Conservation (phyloP, 2,329 filamentous ascomycete genomes). For the Penicillium verrucosum region DNA sequence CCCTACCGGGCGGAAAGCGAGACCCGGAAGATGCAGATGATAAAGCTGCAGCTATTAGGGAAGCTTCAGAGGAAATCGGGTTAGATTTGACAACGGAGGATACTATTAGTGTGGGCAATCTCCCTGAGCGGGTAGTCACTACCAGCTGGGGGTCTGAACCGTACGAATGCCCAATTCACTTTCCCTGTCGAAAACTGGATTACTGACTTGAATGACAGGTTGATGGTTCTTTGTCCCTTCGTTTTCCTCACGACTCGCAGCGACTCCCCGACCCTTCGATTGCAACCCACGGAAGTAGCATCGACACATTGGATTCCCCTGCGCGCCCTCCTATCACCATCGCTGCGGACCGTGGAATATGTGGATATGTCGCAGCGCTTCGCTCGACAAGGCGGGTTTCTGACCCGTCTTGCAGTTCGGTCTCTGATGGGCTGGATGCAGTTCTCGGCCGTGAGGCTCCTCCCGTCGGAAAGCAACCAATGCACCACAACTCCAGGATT, state of each 20-base stretch:
- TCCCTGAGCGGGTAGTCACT: conserved; percentile 64
- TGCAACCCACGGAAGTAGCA: conserved; percentile 68
- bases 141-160: conserved; percentile 64
- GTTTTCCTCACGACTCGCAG: conserved; percentile 61
- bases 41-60: conserved; percentile 59
- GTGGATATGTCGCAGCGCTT: conserved; percentile 64
- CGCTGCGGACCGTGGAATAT: conserved; percentile 59
- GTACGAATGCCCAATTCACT: conserved; percentile 31
- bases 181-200: not conserved
- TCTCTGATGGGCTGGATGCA: conserved; percentile 63
- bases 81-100: conserved; percentile 53
- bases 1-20: conserved; percentile 64
- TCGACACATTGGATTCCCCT: conserved; percentile 68
- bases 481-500: conserved; percentile 54
- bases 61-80: conserved; percentile 66
- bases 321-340: conserved; percentile 57
- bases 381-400: conserved; percentile 53
- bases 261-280: conserved; percentile 53
- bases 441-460: conserved; percentile 62
- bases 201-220: conserved; percentile 37
- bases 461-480: conserved; percentile 60
- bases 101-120: conserved; percentile 55
- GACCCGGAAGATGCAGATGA: conserved; percentile 64
- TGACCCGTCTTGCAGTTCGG: conserved; percentile 55
- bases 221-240: conserved; percentile 69